These are phyloP conservation scores for Kodamaea sp. DNA, from an alignment of 1,139 yeast species.

Conservation along the genomic window DNA sequence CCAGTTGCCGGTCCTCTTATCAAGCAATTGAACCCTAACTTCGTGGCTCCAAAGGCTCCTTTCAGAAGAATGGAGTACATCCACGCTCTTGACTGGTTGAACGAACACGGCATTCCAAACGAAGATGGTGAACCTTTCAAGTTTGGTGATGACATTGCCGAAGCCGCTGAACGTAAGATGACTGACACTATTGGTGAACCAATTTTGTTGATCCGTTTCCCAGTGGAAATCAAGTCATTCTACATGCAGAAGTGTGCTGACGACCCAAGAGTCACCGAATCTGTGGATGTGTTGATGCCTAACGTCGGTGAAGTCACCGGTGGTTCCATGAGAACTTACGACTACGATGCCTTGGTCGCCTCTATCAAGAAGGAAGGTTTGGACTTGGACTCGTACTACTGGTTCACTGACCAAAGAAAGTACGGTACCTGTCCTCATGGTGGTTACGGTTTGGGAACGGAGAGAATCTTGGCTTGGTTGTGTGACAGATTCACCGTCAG, in stretches of 20 bases:
- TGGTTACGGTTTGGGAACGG: conserved; percentile 98
- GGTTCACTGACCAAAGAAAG: conserved; percentile 95
- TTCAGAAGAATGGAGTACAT: conserved; percentile 90
- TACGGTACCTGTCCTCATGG: conserved; percentile 99
- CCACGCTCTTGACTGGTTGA: conserved; percentile 93
- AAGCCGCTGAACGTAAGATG: conserved; percentile 99
- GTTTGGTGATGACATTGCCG: conserved; percentile 99
- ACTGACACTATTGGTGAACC: conserved; percentile 93
- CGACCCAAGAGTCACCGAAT: conserved; percentile 93
- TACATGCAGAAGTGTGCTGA: conserved; percentile 93
- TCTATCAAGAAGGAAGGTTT: conserved; percentile 93
- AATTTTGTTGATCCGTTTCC: conserved; percentile 89
- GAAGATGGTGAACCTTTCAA: conserved; percentile 91
- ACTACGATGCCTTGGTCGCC: conserved; percentile 76
- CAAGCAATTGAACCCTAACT: conserved; percentile 89
- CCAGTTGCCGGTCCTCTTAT: conserved; percentile 90
- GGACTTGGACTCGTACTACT: conserved; percentile 78
- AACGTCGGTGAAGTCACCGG: conserved; percentile 98
- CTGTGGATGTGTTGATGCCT: conserved; percentile 98
- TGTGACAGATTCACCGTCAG: conserved; percentile 97
- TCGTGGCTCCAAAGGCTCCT: conserved; percentile 78
- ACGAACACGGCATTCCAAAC: conserved; percentile 90
- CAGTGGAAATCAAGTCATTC: conserved; percentile 94
- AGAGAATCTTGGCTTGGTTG: conserved; percentile 97
- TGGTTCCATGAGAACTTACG: conserved; percentile 96